These are phyloP conservation scores for Hsuehochloa calcarea DNA, from an alignment of 176 grass and related monocot species.

Conservation along the genomic window DNA sequence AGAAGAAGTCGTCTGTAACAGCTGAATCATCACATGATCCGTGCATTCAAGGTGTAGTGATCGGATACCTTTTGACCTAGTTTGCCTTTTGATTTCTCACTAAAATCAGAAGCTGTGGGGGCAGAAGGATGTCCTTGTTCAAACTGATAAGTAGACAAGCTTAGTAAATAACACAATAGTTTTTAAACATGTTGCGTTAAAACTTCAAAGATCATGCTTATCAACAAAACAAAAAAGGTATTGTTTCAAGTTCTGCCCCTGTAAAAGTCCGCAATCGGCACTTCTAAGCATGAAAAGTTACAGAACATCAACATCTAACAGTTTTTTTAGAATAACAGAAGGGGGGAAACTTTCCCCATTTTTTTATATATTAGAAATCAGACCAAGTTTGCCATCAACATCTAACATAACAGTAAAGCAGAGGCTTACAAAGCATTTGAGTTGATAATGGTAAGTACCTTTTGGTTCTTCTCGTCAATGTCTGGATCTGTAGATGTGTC, in stretches of 20 bases:
- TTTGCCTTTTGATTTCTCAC: slow-evolving; percentile 53
- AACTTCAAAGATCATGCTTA: neutral
- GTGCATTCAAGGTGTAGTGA: neutral
- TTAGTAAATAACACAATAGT: neutral
- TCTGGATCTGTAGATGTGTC: slow-evolving; percentile 79
- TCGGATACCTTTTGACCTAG: slow-evolving; percentile 52
- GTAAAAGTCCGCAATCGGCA: neutral
- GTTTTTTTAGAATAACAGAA: too few species aligned
- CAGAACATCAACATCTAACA: neutral
- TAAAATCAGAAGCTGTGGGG: slow-evolving; percentile 36
- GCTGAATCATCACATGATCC: neutral
- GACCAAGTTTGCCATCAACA: neutral
- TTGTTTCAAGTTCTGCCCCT: neutral
- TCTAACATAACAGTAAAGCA: neutral
- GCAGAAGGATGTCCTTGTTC: slow-evolving; percentile 46
- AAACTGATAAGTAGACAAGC: slow-evolving; percentile 32
- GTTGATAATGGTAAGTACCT: slow-evolving; percentile 38
- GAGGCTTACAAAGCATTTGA: neutral
- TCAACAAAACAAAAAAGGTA: neutral
- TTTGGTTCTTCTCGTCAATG: slow-evolving; percentile 53
- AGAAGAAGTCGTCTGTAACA: slow-evolving; percentile 2
- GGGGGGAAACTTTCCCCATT: too few species aligned
- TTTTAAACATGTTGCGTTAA: neutral
- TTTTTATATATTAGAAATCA: too few species aligned
- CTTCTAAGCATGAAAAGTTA: neutral